Percentiles rank a stretch among this genome's conserved stretches.
Conservation (phyloP, 2,329 filamentous ascomycete genomes). For the Catunica adiposa region DNA sequence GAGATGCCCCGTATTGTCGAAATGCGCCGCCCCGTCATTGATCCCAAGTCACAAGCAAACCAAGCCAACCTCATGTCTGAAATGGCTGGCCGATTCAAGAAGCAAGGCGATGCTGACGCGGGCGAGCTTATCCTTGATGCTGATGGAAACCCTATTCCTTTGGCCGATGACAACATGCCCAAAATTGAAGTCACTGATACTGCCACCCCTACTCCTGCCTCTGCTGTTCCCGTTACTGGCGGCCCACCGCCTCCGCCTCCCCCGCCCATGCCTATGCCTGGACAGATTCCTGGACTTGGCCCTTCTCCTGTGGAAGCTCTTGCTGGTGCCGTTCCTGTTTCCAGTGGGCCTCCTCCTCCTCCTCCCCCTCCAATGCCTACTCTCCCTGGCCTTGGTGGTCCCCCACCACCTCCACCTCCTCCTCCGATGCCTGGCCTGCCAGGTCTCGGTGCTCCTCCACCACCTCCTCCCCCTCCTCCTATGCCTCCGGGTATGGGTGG, state of each 20-base stretch:
- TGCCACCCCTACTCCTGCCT: slow-evolving; percentile 16
- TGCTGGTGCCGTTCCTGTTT: slow-evolving; percentile 17
- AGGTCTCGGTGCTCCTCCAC: slow-evolving; percentile 32
- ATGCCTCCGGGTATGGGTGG: slow-evolving; percentile 22
- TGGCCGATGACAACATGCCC: slow-evolving; percentile 41
- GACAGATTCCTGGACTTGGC: slow-evolving; percentile 13
- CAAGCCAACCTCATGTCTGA: slow-evolving; percentile 54
- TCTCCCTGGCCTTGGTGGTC: slow-evolving; percentile 20
- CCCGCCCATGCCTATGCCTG: slow-evolving; percentile 25
- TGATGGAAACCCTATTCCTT: slow-evolving; percentile 48
- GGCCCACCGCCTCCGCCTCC: slow-evolving; percentile 22
- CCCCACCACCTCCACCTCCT: slow-evolving; percentile 22
- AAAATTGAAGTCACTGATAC: slow-evolving; percentile 41
- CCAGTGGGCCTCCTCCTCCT: slow-evolving; percentile 17
- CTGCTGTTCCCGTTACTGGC: slow-evolving; percentile 23
- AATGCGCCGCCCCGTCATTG: slow-evolving; percentile 52
- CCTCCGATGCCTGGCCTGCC: slow-evolving; percentile 22
- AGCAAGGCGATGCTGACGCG: slow-evolving; percentile 50
- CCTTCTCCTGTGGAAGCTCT: slow-evolving; percentile 26
- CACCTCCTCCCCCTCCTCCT: slow-evolving; percentile 35
- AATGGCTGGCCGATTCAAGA: slow-evolving; percentile 48
- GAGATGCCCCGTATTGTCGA: slow-evolving; percentile 69
- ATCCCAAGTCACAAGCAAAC: slow-evolving; percentile 49
- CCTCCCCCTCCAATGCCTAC: slow-evolving; percentile 24
- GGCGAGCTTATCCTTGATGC: slow-evolving; percentile 56